Evolutionary conservation across 1,284 basidiomycete genomes (phyloP), one percentile per base, ranked within the genome.

Genomic region (Filobasidium uniguttulatum): DNA sequence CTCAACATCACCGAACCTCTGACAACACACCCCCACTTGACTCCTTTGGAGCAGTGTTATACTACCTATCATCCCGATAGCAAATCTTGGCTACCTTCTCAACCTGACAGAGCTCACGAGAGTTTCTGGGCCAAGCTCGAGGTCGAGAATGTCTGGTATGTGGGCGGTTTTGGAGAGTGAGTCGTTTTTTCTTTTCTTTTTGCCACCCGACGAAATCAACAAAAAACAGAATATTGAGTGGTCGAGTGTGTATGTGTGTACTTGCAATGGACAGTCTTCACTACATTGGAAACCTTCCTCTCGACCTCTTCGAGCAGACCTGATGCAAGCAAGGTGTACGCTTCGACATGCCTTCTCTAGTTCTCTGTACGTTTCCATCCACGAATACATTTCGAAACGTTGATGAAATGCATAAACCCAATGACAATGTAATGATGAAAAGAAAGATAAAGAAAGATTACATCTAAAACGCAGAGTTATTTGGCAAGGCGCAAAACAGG

Each of bases 131-230:
- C 65, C 2, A 57, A 60, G 20, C 58, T 70, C 22, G 62, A 63
- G 23, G 51, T 62, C 5, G 54, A 77, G 71, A 73, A 71, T 49
- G 68, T 80, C 19, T 81, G 80, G 62, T 81, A 78, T 57, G 77
- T 81, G 7, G 79, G 79, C 19, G 79, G 79, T 3, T 81, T 81
- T 58, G 79, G 78, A 31, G 75, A 73, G 75, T 77, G 58, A 62
- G 75, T 57, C 3, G 2, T 20, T 7, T 12, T 14, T 20, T 9
- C 6, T 10, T 41, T 2, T 20, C 20, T n/a, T 19, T n/a, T n/a
- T n/a, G n/a, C n/a, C n/a, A n/a, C n/a, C n/a, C n/a, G n/a, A n/a
- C n/a, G n/a, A n/a, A n/a, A n/a, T n/a, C n/a, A n/a, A n/a, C n/a
- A n/a, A n/a, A n/a, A n/a, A n/a, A n/a, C n/a, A n/a, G n/a, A n/a